A percentile compares a stretch with the other conserved stretches of the same genome.
Evolutionary conservation across 441 rosid genomes (phyloP).

Genomic region (Aleurites moluccanus): DNA sequence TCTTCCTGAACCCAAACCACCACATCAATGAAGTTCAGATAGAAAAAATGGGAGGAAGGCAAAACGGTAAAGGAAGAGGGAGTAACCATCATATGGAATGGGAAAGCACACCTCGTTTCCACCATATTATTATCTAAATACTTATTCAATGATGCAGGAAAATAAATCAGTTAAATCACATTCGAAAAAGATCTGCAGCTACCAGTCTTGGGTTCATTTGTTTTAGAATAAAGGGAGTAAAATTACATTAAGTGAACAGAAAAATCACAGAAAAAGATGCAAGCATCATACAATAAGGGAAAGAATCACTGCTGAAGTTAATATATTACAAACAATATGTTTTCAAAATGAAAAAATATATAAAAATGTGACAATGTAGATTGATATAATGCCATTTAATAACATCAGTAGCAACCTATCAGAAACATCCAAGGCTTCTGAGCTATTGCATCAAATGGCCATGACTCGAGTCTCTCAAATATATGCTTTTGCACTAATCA

Average conservation of each 20-base stretch:
- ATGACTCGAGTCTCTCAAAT: background rate
- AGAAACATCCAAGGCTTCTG: background rate
- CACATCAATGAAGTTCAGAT: constrained; percentile 25
- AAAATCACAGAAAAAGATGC: background rate
- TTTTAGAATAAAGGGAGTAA: background rate
- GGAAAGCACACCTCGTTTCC: constrained; percentile 1
- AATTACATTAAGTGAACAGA: background rate
- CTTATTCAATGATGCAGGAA: background rate
- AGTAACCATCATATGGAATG: background rate
- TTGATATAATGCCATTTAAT: background rate
- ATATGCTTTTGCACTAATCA: background rate
- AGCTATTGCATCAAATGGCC: background rate
- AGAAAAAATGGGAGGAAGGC: background rate
- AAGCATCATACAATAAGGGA: background rate
- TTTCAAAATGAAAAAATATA: too few species aligned
- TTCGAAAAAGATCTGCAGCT: background rate
- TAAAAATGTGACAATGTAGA: background rate
- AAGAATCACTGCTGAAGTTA: background rate
- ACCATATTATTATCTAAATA: background rate
- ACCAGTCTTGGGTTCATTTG: background rate
- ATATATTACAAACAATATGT: background rate
- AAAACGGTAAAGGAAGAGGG: constrained; percentile 3
- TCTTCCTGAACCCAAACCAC: constrained; percentile 75
- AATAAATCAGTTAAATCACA: background rate
- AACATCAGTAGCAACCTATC: background rate